A percentile compares a stretch with the other conserved stretches of the same genome.
Evolutionary conservation across 441 rosid species (phyloP).

Genomic region (Kokia cookei): DNA sequence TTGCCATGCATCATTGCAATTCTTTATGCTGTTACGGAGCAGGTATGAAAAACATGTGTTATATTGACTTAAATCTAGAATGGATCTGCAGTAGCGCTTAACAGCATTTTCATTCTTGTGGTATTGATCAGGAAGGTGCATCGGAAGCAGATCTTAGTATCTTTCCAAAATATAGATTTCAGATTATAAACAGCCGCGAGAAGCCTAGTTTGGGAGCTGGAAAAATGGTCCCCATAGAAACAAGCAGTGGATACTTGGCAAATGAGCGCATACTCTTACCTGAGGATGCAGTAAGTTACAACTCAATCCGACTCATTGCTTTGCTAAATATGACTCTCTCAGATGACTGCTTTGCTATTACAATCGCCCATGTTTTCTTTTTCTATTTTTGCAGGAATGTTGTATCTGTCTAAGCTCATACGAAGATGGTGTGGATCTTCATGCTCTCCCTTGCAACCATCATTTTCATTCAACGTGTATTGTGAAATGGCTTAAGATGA

Average conservation of each 20-base stretch:
- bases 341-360: not conserved
- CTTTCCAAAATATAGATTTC: slow-evolving; percentile 71
- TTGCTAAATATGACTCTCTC: not conserved
- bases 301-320: not conserved
- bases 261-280: slow-evolving; percentile 64
- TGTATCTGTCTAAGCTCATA: slow-evolving; percentile 80
- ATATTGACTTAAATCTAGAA: not conserved
- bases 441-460: slow-evolving; percentile 85
- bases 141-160: slow-evolving; percentile 83
- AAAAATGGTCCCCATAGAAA: slow-evolving; percentile 77
- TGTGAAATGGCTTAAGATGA: slow-evolving; percentile 95
- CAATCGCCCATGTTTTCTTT: not conserved
- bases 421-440: slow-evolving; percentile 78
- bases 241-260: slow-evolving; percentile 50
- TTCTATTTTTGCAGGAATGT: slow-evolving; percentile 47
- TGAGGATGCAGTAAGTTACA: slow-evolving; percentile 78
- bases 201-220: slow-evolving; percentile 64
- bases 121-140: slow-evolving; percentile 70
- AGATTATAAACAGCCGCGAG: slow-evolving; percentile 28
- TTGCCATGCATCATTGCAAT: slow-evolving; percentile 91
- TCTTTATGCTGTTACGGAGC: slow-evolving; percentile 94
- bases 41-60: slow-evolving; percentile 36
- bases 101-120: slow-evolving; percentile 11
- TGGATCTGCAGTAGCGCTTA: slow-evolving; percentile 1
- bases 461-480: slow-evolving; percentile 82